Conservation (phyloP, 2,329 filamentous ascomycete species). For the Fusarium albidum region DNA sequence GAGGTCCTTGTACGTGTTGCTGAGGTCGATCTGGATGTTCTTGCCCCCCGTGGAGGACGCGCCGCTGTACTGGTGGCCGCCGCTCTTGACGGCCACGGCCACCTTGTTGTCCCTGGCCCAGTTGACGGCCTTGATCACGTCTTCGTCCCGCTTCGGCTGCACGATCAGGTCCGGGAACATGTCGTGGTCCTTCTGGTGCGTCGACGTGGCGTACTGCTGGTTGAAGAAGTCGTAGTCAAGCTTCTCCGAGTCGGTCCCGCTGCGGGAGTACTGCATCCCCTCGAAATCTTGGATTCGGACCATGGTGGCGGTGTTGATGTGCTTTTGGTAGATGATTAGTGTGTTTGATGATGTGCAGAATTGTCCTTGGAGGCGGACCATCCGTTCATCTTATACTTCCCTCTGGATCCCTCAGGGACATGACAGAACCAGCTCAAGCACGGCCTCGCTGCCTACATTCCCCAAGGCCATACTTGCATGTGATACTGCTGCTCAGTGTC, state of each 20-base stretch:
- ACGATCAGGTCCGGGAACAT: constrained; percentile 56
- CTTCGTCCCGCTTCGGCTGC: constrained; percentile 51
- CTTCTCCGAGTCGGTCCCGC: constrained; percentile 12
- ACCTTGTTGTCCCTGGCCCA: constrained; percentile 51
- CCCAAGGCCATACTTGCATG: too few species aligned
- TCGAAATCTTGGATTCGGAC: constrained; percentile 31
- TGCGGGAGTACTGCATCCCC: constrained; percentile 37
- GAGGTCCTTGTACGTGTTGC: constrained; percentile 46
- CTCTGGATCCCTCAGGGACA: too few species aligned
- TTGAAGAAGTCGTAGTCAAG: constrained; percentile 32
- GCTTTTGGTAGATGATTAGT: too few species aligned
- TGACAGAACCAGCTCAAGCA: too few species aligned
- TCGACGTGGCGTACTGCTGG: constrained; percentile 55
- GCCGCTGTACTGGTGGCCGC: constrained; percentile 60
- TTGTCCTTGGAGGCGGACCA: too few species aligned
- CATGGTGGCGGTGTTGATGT: constrained; percentile 28
- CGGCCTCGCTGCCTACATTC: too few species aligned
- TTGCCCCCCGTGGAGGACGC: constrained; percentile 54
- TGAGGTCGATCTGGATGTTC: constrained; percentile 57
- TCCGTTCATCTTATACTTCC: too few species aligned
- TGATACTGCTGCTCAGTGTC: too few species aligned
- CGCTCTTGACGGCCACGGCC: constrained; percentile 55
- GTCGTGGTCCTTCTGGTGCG: constrained; percentile 50
- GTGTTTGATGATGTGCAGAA: too few species aligned
- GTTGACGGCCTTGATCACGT: constrained; percentile 50